Evolutionary conservation across 495 filamentous ascomycete species (phyloP).

Genomic region (Hypoxylon trugodes): DNA sequence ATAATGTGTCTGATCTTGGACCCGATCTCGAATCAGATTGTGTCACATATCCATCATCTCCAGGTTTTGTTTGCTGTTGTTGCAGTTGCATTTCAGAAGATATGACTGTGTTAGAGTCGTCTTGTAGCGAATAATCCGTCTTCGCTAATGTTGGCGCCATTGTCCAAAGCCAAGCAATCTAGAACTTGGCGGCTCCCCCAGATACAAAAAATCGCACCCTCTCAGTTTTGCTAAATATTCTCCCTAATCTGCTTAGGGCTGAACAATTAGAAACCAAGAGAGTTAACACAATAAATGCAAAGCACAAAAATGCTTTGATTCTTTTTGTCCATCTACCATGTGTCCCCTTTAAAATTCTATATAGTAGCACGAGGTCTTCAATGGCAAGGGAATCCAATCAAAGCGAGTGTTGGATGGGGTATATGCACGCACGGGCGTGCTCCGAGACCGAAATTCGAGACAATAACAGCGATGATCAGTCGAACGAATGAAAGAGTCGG

Average conservation of each 20-base stretch:
- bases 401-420: slow-evolving; percentile 1
- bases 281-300: slow-evolving; percentile 11
- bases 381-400: slow-evolving; percentile 5
- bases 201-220: background rate
- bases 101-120: background rate
- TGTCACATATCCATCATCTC: slow-evolving; percentile 19
- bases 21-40: slow-evolving; percentile 31
- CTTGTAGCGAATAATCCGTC: slow-evolving; percentile 17
- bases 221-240: slow-evolving; percentile 9
- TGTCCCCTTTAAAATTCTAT: slow-evolving; percentile 7
- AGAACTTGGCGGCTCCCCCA: slow-evolving; percentile 9
- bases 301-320: slow-evolving; percentile 9
- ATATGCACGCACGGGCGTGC: slow-evolving; percentile 32
- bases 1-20: slow-evolving; percentile 27
- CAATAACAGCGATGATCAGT: slow-evolving; percentile 11
- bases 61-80: slow-evolving; percentile 7
- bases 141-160: slow-evolving; percentile 23
- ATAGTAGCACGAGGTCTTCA: slow-evolving; percentile 2
- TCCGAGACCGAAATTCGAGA: slow-evolving; percentile 27
- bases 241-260: slow-evolving; percentile 9
- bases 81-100: slow-evolving; percentile 10
- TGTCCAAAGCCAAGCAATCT: slow-evolving; percentile 21
- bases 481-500: slow-evolving; percentile 21
- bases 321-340: slow-evolving; percentile 7
- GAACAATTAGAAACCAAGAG: background rate